Conservation (phyloP, 2,329 filamentous ascomycete genomes). For the Lecanicillium sp. region DNA sequence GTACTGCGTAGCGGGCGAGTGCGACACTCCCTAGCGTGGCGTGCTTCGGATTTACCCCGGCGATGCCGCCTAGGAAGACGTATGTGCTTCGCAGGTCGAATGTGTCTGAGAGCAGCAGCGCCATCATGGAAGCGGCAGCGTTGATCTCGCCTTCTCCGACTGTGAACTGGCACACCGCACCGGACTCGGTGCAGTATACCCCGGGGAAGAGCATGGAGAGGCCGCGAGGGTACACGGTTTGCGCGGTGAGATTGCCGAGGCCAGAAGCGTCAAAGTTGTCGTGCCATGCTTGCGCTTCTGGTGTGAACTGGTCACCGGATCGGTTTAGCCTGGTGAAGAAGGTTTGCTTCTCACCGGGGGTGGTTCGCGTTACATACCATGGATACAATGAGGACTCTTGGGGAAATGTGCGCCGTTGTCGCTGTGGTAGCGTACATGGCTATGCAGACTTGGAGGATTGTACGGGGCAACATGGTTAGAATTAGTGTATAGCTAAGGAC, state of each 20-base stretch:
- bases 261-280: slow-evolving; percentile 35
- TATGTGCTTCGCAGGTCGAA: slow-evolving; percentile 64
- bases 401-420: slow-evolving; percentile 28
- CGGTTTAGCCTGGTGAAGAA: neutral
- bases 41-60: slow-evolving; percentile 62
- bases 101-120: slow-evolving; percentile 50
- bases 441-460: neutral
- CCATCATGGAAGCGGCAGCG: slow-evolving; percentile 57
- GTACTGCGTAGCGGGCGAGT: slow-evolving; percentile 61
- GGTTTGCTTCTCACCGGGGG: too few species aligned
- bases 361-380: slow-evolving; percentile 38
- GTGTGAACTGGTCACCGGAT: slow-evolving; percentile 41
- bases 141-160: slow-evolving; percentile 69
- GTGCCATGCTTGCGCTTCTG: slow-evolving; percentile 57
- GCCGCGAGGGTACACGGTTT: slow-evolving; percentile 52
- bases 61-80: slow-evolving; percentile 66
- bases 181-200: slow-evolving; percentile 54
- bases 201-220: slow-evolving; percentile 58
- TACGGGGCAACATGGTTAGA: slow-evolving; percentile 1
- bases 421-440: slow-evolving; percentile 5
- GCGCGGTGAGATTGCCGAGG: slow-evolving; percentile 46
- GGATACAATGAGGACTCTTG: slow-evolving; percentile 55
- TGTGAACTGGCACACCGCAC: slow-evolving; percentile 59
- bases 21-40: slow-evolving; percentile 60
- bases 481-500: neutral